Conservation (phyloP, 805 yeast genomes). For the Yarrowia divulgata region DNA sequence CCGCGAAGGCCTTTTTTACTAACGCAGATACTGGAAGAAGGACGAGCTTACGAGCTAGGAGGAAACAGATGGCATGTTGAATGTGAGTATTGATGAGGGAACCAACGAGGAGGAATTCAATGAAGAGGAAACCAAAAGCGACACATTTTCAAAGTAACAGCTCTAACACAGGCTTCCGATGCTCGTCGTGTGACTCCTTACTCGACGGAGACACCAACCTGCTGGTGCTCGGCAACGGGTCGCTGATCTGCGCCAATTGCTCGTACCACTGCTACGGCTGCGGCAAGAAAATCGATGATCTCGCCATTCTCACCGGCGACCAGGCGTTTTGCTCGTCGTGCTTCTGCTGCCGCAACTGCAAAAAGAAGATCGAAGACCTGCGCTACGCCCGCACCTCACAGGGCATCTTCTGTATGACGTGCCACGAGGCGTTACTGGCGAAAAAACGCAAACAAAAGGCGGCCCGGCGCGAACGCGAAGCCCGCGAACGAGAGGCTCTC, state of each 20-base stretch:
- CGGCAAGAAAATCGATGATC: slow-evolving; percentile 83
- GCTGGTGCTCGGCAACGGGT: slow-evolving; percentile 91
- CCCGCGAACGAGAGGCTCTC: slow-evolving; percentile 21
- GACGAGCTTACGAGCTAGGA: slow-evolving; percentile 88
- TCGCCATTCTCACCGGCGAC: slow-evolving; percentile 93
- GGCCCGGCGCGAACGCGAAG: slow-evolving; percentile 28
- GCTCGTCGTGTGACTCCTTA: slow-evolving; percentile 80
- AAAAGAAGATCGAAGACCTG: slow-evolving; percentile 82
- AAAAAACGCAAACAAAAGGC: slow-evolving; percentile 60
- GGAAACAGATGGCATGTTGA: slow-evolving; percentile 95
- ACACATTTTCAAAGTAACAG: neutral
- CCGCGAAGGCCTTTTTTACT: neutral
- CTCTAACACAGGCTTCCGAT: slow-evolving; percentile 60
- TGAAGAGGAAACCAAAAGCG: neutral
- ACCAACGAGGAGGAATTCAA: too few relatives aligned
- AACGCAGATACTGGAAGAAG: slow-evolving; percentile 69
- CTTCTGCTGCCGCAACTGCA: slow-evolving; percentile 88
- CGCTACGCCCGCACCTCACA: slow-evolving; percentile 92
- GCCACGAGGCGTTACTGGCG: slow-evolving; percentile 84
- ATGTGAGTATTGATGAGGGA: slow-evolving; percentile 58
- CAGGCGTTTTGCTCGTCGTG: slow-evolving; percentile 93
- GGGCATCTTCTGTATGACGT: slow-evolving; percentile 90
- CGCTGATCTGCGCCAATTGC: slow-evolving; percentile 86
- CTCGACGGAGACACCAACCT: slow-evolving; percentile 89
- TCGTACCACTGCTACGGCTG: slow-evolving; percentile 91